Base-by-base conservation (phyloP, 768 basidiomycete species). In the Boletus vinaceobasis region DNA sequence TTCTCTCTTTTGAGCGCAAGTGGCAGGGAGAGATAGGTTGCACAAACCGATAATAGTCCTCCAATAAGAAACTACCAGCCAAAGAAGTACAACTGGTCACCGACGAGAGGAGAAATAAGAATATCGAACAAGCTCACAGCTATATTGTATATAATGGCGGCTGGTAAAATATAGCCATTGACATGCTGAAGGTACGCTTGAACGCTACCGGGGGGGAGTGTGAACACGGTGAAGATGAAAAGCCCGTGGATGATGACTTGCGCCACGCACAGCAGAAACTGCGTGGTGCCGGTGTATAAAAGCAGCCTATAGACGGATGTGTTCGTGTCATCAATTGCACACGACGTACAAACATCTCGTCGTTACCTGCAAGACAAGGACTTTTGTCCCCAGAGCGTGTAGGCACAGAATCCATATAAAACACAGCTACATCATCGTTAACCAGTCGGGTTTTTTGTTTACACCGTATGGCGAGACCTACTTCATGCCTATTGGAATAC, bases 21-120 rank as follows among this genome's bases (percentile, higher is more conserved):
- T 33, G 8, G 10, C 26, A 43, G 0, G 3, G 17, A 32, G 31
- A 47, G 4, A 38, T 2, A n/a, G 39, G 8, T 7, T 11, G 43
- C 8, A 62, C 64, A 6, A 6, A 66, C 65, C 48, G 67, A 55
- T n/a, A 68, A 32, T 7, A 58, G 37, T 1, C 59, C 58, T 35
- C 55, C 49, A 29, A 48, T 33, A 11, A 50, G 23, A 38, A 59
- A 63, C 66, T 68, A 42, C 35, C 13, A 26, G 15, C 7, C 13
- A 37, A 40, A 46, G 21, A 35, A 23, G 11, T 8, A 40, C n/a
- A 2, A 47, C 10, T 21, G 4, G 33, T 58, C 27, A 50, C 29
- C 19, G n/a, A 36, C 27, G 8, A 47, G 44, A 31, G 19, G 32
- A 33, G 15, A 7, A 29, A 50, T 17, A 17, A 38, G n/a, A 15